Conservation (phyloP, 805 yeast genomes). For the Suhomyces canberraensis region DNA sequence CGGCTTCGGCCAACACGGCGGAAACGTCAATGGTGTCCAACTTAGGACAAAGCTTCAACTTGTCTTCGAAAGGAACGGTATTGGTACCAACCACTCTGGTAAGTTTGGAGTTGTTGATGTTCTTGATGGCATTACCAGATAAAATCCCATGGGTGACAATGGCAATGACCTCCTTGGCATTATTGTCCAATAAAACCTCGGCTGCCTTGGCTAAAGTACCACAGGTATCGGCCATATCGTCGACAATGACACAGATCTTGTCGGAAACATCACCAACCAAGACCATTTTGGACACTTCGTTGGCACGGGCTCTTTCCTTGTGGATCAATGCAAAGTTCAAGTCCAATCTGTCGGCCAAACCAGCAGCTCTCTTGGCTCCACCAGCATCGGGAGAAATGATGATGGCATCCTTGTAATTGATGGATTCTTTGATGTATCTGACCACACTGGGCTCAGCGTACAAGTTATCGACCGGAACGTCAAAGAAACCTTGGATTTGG, state of each 20-base stretch:
- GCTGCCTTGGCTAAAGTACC: slow-evolving; percentile 84
- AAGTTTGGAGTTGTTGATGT: slow-evolving; percentile 64
- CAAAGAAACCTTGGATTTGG: slow-evolving; percentile 83
- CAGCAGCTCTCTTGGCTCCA: slow-evolving; percentile 88
- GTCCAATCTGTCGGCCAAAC: slow-evolving; percentile 75
- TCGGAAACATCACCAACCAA: slow-evolving; percentile 80
- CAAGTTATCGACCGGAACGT: slow-evolving; percentile 78
- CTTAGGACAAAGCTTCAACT: slow-evolving; percentile 54
- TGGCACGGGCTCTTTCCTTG: slow-evolving; percentile 79
- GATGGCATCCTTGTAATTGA: slow-evolving; percentile 59
- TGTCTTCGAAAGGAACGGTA: slow-evolving; percentile 73
- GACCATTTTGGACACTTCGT: slow-evolving; percentile 81
- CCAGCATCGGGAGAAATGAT: slow-evolving; percentile 88
- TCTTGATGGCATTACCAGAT: slow-evolving; percentile 70
- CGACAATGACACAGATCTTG: slow-evolving; percentile 74
- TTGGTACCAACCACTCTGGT: slow-evolving; percentile 75
- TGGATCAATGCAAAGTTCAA: slow-evolving; percentile 80
- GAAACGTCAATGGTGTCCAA: slow-evolving; percentile 69
- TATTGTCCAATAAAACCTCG: slow-evolving; percentile 64
- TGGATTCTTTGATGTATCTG: slow-evolving; percentile 64
- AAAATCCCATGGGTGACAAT: slow-evolving; percentile 81
- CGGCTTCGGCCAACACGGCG: slow-evolving; percentile 74
- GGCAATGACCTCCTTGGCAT: slow-evolving; percentile 72
- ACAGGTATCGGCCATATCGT: slow-evolving; percentile 90
- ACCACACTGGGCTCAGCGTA: slow-evolving; percentile 84